These are phyloP conservation scores for Pyricularia grisea DNA, from an alignment of 2,329 filamentous ascomycete genomes.

Conservation along the genomic window DNA sequence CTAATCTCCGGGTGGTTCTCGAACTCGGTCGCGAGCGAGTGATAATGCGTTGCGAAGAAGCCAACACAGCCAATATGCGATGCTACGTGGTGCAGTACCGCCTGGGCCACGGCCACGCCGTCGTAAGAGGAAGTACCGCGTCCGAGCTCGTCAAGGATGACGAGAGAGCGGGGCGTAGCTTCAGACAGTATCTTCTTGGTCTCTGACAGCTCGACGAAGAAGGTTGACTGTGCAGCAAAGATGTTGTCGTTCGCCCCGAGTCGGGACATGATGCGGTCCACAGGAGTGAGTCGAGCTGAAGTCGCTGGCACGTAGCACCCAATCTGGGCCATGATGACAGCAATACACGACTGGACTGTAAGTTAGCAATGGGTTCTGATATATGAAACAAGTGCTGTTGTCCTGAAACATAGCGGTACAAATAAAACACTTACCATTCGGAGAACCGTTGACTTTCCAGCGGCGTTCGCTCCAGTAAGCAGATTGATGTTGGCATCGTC, in stretches of 20 bases:
- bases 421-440: slow-evolving; percentile 62
- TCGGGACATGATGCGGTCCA: slow-evolving; percentile 97
- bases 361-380: slow-evolving; percentile 14
- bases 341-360: slow-evolving; percentile 65
- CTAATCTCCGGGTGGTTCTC: slow-evolving; percentile 78
- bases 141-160: slow-evolving; percentile 93
- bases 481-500: slow-evolving; percentile 74
- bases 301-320: slow-evolving; percentile 84
- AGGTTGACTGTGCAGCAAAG: slow-evolving; percentile 93
- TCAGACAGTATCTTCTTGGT: slow-evolving; percentile 97
- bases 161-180: slow-evolving; percentile 85
- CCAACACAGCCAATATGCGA: slow-evolving; percentile 88
- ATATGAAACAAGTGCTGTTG: not conserved
- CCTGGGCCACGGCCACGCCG: slow-evolving; percentile 91
- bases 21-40: slow-evolving; percentile 87
- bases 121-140: slow-evolving; percentile 94
- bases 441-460: slow-evolving; percentile 92
- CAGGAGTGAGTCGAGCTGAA: slow-evolving; percentile 75
- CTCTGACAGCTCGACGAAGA: slow-evolving; percentile 95
- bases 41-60: slow-evolving; percentile 98
- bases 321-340: slow-evolving; percentile 95
- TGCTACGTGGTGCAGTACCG: slow-evolving; percentile 92
- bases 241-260: slow-evolving; percentile 98
- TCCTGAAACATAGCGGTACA: not conserved
- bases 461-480: slow-evolving; percentile 91